Conservation (phyloP, 129 eudicot genomes). For the Solidago caesia region DNA sequence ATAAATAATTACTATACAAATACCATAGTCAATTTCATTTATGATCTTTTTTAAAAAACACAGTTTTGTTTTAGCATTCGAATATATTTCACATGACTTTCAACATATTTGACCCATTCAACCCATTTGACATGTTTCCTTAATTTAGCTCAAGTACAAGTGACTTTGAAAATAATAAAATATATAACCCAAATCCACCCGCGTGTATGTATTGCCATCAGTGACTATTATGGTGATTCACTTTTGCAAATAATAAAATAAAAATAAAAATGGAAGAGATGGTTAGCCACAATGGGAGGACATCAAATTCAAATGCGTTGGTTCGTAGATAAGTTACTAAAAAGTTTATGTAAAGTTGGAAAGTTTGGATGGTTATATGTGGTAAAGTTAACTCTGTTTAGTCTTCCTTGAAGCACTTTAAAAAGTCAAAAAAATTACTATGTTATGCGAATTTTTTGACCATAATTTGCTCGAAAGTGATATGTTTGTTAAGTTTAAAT, state of each 20-base stretch:
- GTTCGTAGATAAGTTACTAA: not conserved
- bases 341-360: constrained; percentile 6
- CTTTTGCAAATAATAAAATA: too few species aligned
- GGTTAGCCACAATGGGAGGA: not conserved
- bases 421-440: constrained; percentile 2
- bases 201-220: too few species aligned
- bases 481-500: not conserved
- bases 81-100: too few species aligned
- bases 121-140: not conserved
- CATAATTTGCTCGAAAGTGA: constrained; percentile 9
- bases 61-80: too few species aligned
- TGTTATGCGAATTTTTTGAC: constrained; percentile 8
- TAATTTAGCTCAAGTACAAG: too few species aligned
- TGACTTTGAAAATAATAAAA: too few species aligned
- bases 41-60: too few species aligned
- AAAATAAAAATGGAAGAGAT: not conserved
- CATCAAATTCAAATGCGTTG: not conserved
- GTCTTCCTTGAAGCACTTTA: constrained; percentile 6
- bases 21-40: too few species aligned
- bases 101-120: not conserved
- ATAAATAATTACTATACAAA: too few species aligned
- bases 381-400: constrained; percentile 1
- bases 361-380: constrained; percentile 2
- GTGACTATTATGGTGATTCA: too few species aligned
- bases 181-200: too few species aligned